Conservation (phyloP, 495 filamentous ascomycete genomes). For the Penicillium macrosclerotiorum region DNA sequence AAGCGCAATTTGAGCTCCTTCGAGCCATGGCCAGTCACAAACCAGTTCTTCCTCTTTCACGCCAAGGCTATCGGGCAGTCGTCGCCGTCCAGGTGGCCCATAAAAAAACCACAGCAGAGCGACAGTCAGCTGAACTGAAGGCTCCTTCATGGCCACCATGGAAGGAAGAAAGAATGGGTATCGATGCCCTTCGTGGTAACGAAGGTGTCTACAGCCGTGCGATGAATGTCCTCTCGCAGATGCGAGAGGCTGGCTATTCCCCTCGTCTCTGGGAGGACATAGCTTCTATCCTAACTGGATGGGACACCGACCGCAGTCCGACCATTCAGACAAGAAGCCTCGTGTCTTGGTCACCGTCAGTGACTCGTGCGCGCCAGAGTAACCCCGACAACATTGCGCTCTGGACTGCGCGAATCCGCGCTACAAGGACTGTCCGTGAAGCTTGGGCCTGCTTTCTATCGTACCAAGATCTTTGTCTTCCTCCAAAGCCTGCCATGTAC, state of each 20-base stretch:
- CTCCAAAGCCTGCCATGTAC: constrained; percentile 43
- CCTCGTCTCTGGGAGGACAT: constrained; percentile 54
- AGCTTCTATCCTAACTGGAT: constrained; percentile 58
- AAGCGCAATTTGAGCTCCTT: constrained; percentile 63
- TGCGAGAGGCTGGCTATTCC: constrained; percentile 64
- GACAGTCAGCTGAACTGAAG: constrained; percentile 58
- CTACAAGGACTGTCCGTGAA: constrained; percentile 67
- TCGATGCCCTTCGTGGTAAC: constrained; percentile 53
- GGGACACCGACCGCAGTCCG: constrained; percentile 66
- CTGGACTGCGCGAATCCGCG: constrained; percentile 62
- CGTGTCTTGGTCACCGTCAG: constrained; percentile 19
- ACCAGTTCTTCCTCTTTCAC: constrained; percentile 55
- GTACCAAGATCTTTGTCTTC: constrained; percentile 40
- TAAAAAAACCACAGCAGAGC: constrained; percentile 58
- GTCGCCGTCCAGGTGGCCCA: constrained; percentile 60
- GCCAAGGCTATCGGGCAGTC: constrained; percentile 63
- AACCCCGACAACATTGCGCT: constrained; percentile 23
- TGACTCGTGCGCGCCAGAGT: constrained; percentile 13
- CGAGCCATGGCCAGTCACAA: constrained; percentile 57
- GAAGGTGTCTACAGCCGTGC: constrained; percentile 60
- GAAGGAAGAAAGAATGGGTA: constrained; percentile 60
- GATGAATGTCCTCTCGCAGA: constrained; percentile 52
- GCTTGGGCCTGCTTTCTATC: constrained; percentile 70
- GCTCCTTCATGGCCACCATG: constrained; percentile 68
- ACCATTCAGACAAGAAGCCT: constrained; percentile 63